phyloP scores from a whole-genome alignment of 768 basidiomycete genomes.

The Serendipita vermifera region DNA sequence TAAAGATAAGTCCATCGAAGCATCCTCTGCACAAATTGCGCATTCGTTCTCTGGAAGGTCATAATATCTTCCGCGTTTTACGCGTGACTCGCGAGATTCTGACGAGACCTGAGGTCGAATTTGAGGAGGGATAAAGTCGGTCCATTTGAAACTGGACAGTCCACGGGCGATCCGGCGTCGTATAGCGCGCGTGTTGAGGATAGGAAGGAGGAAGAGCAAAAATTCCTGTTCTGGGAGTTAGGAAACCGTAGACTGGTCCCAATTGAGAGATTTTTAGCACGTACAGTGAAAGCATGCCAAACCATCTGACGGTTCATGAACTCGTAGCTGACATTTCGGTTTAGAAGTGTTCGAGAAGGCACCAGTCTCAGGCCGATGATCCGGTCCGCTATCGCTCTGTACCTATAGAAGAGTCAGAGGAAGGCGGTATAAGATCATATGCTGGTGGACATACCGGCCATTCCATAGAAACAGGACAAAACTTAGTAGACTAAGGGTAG shows the following conservation, averaged over 20 bases:
- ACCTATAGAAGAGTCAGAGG: slow-evolving; percentile 34
- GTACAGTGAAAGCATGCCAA: slow-evolving; percentile 94
- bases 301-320: slow-evolving; percentile 99
- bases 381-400: slow-evolving; percentile 72
- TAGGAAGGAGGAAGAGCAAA: slow-evolving; percentile 78
- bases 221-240: slow-evolving; percentile 55
- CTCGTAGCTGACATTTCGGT: slow-evolving; percentile 87
- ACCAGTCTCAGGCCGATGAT: slow-evolving; percentile 61
- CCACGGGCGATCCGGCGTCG: slow-evolving; percentile 40
- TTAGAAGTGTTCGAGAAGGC: slow-evolving; percentile 53
- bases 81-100: slow-evolving; percentile 11
- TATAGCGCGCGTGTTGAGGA: slow-evolving; percentile 56
- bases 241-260: background rate
- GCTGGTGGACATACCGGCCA: slow-evolving; percentile 49
- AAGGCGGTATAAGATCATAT: background rate
- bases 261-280: slow-evolving; percentile 22
- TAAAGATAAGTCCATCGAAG: slow-evolving; percentile 38
- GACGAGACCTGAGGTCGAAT: slow-evolving; percentile 14
- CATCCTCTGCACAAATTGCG: slow-evolving; percentile 77
- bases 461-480: slow-evolving; percentile 77
- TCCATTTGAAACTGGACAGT: slow-evolving; percentile 14
- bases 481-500: slow-evolving; percentile 50
- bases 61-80: slow-evolving; percentile 47
- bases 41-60: slow-evolving; percentile 63
- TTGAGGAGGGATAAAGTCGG: slow-evolving; percentile 11